Base-by-base conservation (phyloP, 2,329 filamentous ascomycete species). In the Byssoonygena ceratinophila region DNA sequence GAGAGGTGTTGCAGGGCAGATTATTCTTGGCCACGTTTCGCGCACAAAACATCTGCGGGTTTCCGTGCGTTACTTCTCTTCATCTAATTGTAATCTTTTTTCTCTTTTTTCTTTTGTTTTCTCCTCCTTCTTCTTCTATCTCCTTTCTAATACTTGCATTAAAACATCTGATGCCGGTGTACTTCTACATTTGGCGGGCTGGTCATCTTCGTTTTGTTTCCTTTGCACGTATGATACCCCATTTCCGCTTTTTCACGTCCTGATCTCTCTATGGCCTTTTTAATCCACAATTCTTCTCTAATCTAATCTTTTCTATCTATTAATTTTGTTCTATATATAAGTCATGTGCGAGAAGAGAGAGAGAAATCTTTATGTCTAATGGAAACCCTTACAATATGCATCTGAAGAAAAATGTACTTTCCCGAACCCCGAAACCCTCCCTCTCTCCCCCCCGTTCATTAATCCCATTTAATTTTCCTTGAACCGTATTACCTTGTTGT, bases 151-250 rank as follows among this genome's bases (percentile, higher is more conserved):
- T 32, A 36, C 34, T 51, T 43, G 27, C 22, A 36, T 45, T 49
- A 14, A 29, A 31, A 22, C 34, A 43, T 50, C 25, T 50, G 46
- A 40, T 50, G 46, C 37, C 36, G 23, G 46, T 50, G 47, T 43
- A 34, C 22, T 16, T 43, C 16, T 22, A 32, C 47, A 40, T 34
- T 43, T 41, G 47, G 47, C 27, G 36, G 34, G 47, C 27, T 43
- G 37, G 36, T 50, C 36, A 29, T 50, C 25, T 43, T 43, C 37
- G 27, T 29, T 41, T 32, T 18, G 16, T 31, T 34, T 44, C 25
- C 20, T 18, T 50, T 32, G 23, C 7, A n/a, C 47, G 43, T 39
- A 50, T 50, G 47, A 50, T 50, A 50, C 47, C 46, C 47, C 47
- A 47, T 37, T 36, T 50, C 34, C 29, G 40, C 27, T 32, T 20